A percentile compares a stretch with the other conserved stretches of the same genome.
Conservation (phyloP, 2,329 filamentous ascomycete species). For the Aspergillus transmontanensis region DNA sequence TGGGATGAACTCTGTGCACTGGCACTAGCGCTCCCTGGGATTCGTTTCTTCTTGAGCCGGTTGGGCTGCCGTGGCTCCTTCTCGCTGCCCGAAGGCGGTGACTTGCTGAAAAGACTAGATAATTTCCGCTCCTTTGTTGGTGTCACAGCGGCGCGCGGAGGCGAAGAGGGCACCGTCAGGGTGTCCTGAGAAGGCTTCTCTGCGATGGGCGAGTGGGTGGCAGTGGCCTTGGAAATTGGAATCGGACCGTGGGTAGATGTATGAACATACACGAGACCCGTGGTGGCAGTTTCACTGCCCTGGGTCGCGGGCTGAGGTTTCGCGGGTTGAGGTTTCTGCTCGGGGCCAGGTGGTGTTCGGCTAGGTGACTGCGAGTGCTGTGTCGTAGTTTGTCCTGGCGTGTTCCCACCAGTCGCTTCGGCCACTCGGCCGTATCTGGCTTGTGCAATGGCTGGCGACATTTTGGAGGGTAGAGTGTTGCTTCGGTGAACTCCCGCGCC, state of each 20-base stretch:
- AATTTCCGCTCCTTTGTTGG: slow-evolving; percentile 69
- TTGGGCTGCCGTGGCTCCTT: slow-evolving; percentile 74
- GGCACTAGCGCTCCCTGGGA: slow-evolving; percentile 74
- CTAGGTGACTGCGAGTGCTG: slow-evolving; percentile 35
- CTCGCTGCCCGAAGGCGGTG: slow-evolving; percentile 63
- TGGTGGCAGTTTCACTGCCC: slow-evolving; percentile 2
- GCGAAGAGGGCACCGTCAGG: slow-evolving; percentile 46
- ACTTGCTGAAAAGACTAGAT: slow-evolving; percentile 67
- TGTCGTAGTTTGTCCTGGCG: slow-evolving; percentile 34
- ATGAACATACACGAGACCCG: slow-evolving; percentile 31
- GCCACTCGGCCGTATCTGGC: slow-evolving; percentile 66
- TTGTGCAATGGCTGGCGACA: slow-evolving; percentile 71
- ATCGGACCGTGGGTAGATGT: slow-evolving; percentile 37
- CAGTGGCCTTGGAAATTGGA: slow-evolving; percentile 25
- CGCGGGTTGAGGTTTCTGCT: slow-evolving; percentile 15
- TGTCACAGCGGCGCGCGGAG: slow-evolving; percentile 50
- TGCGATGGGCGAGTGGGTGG: neutral
- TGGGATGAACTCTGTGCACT: slow-evolving; percentile 90
- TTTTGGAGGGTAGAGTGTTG: slow-evolving; percentile 92
- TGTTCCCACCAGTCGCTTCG: slow-evolving; percentile 53
- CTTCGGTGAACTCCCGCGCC: slow-evolving; percentile 69
- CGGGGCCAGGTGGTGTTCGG: slow-evolving; percentile 26
- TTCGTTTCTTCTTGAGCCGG: slow-evolving; percentile 85
- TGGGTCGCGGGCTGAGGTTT: no score
- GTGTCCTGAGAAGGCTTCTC: slow-evolving; percentile 38